phyloP scores from a whole-genome alignment of 2,329 filamentous ascomycete genomes.

The Diplodia scrobiculata region DNA sequence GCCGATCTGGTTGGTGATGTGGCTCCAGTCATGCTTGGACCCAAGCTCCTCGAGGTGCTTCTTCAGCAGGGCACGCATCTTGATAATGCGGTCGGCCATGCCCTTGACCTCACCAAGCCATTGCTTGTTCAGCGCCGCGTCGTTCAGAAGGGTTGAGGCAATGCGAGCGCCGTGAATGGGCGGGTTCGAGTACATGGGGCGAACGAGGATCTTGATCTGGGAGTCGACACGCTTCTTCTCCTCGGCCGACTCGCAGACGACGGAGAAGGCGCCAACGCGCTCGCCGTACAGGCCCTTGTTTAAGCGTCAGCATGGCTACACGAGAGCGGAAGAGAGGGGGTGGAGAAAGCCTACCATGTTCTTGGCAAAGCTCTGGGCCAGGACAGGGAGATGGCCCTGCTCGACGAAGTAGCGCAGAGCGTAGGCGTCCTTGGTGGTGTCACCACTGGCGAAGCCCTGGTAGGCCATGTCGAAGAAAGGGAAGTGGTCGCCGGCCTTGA shows the following conservation, averaged over 20 bases:
- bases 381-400: slow-evolving; percentile 83
- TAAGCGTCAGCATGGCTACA: slow-evolving; percentile 30
- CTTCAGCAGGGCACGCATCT: slow-evolving; percentile 93
- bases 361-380: slow-evolving; percentile 96
- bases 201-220: slow-evolving; percentile 97
- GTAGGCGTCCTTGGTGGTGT: slow-evolving; percentile 90
- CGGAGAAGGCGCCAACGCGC: slow-evolving; percentile 94
- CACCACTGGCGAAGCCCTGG: slow-evolving; percentile 93
- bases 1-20: slow-evolving; percentile 95
- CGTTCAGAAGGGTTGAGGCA: slow-evolving; percentile 87
- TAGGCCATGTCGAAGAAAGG: slow-evolving; percentile 99
- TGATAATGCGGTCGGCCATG: slow-evolving; percentile 99
- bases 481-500: slow-evolving; percentile 85
- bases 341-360: slow-evolving; percentile 73
- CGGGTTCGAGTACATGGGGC: slow-evolving; percentile 97
- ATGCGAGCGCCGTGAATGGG: slow-evolving; percentile 95
- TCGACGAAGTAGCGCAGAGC: slow-evolving; percentile 90
- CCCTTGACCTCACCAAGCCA: slow-evolving; percentile 97
- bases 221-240: slow-evolving; percentile 97
- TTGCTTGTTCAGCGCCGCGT: slow-evolving; percentile 80
- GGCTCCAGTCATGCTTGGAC: slow-evolving; percentile 96
- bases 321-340: neutral
- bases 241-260: slow-evolving; percentile 79
- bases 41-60: slow-evolving; percentile 92
- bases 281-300: slow-evolving; percentile 92